Base-by-base conservation (phyloP, 163 green algal species). In the Prototheca wickerhamii region DNA sequence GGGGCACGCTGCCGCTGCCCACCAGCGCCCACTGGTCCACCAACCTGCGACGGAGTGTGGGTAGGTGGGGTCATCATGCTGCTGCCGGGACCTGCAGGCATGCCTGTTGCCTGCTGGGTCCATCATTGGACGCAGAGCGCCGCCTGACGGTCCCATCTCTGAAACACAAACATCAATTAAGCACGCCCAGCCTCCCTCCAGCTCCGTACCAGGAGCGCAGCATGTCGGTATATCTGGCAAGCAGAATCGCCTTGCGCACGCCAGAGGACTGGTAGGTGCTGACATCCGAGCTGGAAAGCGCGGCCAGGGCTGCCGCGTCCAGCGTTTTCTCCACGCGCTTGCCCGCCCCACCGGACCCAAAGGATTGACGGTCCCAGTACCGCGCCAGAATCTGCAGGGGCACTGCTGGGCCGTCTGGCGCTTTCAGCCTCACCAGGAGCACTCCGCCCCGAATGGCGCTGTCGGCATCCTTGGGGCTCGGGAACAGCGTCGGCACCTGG, bases 391-490 rank as follows among this genome's bases (percentile, higher is more conserved):
- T 51, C 7, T 23, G 20, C n/a, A 77, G 66, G 8, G 70, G 67
- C n/a, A 28, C 37, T 44, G 34, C 30, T 57, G 5, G 28, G 35
- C 2, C 29, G 26, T 1, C 18, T 25, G 18, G 70, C 65, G 17
- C 59, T 18, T 4, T 2, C 58, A 77, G 25, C 51, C 70, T 51
- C 42, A 77, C 59, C 33, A 77, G 64, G 34, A 77, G 35, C 42
- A 77, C 70, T 2, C 70, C 70, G 1, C 70, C 70, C 59, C 65
- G 76, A 58, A 77, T 76, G 58, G 67, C 70, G 21, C 65, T 33
- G 35, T 75, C 70, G n/a, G n/a, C n/a, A 4, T 68, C 76, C 51
- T 77, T 68, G n/a, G 65, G 51, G 21, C 29, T 53, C 15, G 70
- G 70, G 56, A 77, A 77, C 52, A 77, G 70, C 5, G 70, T 77